Conservation (phyloP, 1,139 yeast genomes). For the Debaryomycetaceae sp. region DNA sequence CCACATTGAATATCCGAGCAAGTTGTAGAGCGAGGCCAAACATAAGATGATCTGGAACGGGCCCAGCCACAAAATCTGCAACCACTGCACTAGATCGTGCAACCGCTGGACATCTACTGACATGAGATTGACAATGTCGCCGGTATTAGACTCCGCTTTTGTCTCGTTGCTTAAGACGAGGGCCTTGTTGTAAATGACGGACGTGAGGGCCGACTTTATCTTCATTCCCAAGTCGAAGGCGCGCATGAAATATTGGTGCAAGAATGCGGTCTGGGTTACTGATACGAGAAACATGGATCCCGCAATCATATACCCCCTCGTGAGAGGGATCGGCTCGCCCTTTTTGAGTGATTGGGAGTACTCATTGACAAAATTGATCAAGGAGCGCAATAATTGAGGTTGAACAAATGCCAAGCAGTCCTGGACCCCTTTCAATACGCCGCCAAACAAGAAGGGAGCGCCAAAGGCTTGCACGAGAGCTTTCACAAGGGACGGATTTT, state of each 20-base stretch:
- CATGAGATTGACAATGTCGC: constrained; percentile 95
- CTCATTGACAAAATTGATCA: constrained; percentile 76
- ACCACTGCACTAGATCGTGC: constrained; percentile 80
- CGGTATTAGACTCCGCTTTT: constrained; percentile 71
- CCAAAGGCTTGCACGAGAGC: constrained; percentile 69
- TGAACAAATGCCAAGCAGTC: constrained; percentile 79
- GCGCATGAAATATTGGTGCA: constrained; percentile 90
- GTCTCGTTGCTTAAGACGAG: constrained; percentile 77
- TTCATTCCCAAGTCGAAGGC: constrained; percentile 88
- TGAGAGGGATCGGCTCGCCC: constrained; percentile 43
- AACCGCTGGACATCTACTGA: constrained; percentile 92
- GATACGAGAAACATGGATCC: constrained; percentile 76
- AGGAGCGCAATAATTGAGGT: constrained; percentile 69
- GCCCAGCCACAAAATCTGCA: constrained; percentile 90
- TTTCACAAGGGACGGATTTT: constrained; percentile 52
- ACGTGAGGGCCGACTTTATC: constrained; percentile 68
- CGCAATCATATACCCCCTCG: constrained; percentile 78
- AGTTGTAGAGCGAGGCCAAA: constrained; percentile 58
- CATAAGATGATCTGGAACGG: constrained; percentile 87
- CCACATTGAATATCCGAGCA: constrained; percentile 93
- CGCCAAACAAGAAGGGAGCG: constrained; percentile 55
- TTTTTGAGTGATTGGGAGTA: constrained; percentile 36
- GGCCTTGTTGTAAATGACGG: constrained; percentile 73
- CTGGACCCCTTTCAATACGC: constrained; percentile 65
- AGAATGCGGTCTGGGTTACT: constrained; percentile 67